These are phyloP conservation scores for Pachyrhizus erosus DNA, from an alignment of 306 rosid species.

Conservation along the genomic window DNA sequence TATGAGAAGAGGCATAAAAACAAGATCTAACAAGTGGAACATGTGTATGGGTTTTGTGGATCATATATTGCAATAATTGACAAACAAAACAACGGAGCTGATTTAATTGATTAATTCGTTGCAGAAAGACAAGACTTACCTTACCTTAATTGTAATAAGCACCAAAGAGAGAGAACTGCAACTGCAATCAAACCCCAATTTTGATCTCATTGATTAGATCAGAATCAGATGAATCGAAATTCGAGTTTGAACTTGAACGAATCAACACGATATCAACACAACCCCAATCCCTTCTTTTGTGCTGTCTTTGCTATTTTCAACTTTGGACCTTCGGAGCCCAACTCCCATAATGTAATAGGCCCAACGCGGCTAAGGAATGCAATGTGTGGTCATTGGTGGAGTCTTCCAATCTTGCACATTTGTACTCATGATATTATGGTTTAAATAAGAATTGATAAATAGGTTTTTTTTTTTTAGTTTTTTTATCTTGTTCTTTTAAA, in stretches of 20 bases:
- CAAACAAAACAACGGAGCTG: not conserved
- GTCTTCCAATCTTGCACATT: not conserved
- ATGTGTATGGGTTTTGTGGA: not conserved
- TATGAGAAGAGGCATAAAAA: not conserved
- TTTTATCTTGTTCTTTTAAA: too few relatives aligned
- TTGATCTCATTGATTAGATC: conserved; percentile 34
- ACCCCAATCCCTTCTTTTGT: not conserved
- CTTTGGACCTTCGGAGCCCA: not conserved
- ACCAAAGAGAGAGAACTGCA: not conserved
- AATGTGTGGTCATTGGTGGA: not conserved
- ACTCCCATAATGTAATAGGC: not conserved
- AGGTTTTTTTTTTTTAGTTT: too few relatives aligned
- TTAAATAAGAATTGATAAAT: too few relatives aligned
- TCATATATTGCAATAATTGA: not conserved
- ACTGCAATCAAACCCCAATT: conserved; percentile 21
- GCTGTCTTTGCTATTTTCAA: not conserved
- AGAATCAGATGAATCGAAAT: not conserved
- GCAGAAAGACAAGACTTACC: conserved; percentile 1
- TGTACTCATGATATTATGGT: too few relatives aligned
- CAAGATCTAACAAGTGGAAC: conserved; percentile 23
- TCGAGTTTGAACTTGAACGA: not conserved
- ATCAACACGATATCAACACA: not conserved
- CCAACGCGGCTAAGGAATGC: not conserved
- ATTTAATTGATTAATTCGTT: not conserved
- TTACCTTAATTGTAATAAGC: conserved; percentile 26